A percentile compares a stretch with the other conserved stretches of the same genome.
Evolutionary conservation across 2,329 filamentous ascomycete species (phyloP).

Genomic region (Ophiosphaerella narmari): DNA sequence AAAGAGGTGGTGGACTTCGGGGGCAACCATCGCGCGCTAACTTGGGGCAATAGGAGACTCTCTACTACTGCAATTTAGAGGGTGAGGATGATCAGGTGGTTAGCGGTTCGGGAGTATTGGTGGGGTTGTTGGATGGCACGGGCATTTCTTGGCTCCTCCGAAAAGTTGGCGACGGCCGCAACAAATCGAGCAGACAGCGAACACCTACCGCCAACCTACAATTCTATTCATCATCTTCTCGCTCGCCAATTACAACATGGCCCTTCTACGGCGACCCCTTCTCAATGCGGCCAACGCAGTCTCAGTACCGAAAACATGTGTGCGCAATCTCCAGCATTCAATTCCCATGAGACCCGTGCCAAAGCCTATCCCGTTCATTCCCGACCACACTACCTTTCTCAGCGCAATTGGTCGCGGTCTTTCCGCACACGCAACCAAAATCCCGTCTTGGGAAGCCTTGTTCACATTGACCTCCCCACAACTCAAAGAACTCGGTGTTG

Average conservation of each 20-base stretch:
- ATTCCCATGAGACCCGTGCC: conserved; percentile 60
- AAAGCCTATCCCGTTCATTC: conserved; percentile 79
- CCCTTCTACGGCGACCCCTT: conserved; percentile 39
- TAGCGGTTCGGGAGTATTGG: conserved; percentile 12
- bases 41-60: conserved; percentile 83
- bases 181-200: conserved; percentile 6
- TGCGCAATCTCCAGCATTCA: conserved; percentile 46
- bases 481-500: conserved; percentile 79
- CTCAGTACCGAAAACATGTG: conserved; percentile 33
- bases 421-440: conserved; percentile 80
- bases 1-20: conserved; percentile 96
- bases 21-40: conserved; percentile 69
- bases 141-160: conserved; percentile 37
- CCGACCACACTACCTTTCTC: conserved; percentile 83
- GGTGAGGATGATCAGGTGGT: conserved; percentile 1
- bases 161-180: conserved; percentile 33
- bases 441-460: conserved; percentile 86
- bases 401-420: conserved; percentile 88
- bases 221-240: not conserved
- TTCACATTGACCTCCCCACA: conserved; percentile 80
- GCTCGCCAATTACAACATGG: conserved; percentile 29
- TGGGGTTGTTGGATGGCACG: conserved; percentile 17
- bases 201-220: not conserved
- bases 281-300: conserved; percentile 31
- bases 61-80: conserved; percentile 70